These are phyloP conservation scores for Zymoseptoria pseudotritici DNA, from an alignment of 2,329 filamentous ascomycete genomes.

Conservation along the genomic window DNA sequence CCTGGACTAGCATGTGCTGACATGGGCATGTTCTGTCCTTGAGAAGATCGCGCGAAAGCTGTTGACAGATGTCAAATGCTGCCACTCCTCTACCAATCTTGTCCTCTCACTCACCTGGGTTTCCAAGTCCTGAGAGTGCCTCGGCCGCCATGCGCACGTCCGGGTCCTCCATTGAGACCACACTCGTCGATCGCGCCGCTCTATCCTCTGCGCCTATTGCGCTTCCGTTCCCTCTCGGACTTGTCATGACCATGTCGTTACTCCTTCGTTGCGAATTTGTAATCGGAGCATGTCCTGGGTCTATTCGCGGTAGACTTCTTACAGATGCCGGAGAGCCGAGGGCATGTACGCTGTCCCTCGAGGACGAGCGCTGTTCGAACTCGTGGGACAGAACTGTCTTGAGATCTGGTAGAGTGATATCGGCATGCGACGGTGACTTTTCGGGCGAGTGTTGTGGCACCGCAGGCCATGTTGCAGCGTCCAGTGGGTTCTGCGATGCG, in stretches of 20 bases:
- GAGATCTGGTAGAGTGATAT: constrained; percentile 38
- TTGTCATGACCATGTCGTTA: constrained; percentile 32
- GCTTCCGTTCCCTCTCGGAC: constrained; percentile 40
- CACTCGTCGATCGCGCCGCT: constrained; percentile 32
- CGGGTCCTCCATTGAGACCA: constrained; percentile 42
- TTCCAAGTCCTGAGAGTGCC: constrained; percentile 43
- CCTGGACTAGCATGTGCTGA: not conserved
- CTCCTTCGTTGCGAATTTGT: constrained; percentile 22
- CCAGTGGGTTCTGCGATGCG: not conserved
- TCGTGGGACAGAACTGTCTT: constrained; percentile 37
- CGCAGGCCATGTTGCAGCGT: constrained; percentile 7
- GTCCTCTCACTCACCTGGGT: constrained; percentile 34
- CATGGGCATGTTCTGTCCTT: constrained; percentile 25
- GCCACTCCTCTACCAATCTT: not conserved
- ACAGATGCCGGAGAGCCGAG: constrained; percentile 19
- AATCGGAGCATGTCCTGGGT: constrained; percentile 29
- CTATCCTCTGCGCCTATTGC: constrained; percentile 36
- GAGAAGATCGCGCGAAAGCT: constrained; percentile 39
- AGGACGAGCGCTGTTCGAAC: constrained; percentile 27
- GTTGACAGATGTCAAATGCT: constrained; percentile 4
- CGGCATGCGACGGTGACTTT: constrained; percentile 18
- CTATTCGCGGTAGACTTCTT: constrained; percentile 29
- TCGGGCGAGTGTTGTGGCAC: constrained; percentile 11
- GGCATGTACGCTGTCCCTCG: constrained; percentile 15
- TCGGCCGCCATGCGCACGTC: constrained; percentile 45